These are phyloP conservation scores for Xylariaceae sp. DNA, from an alignment of 2,329 filamentous ascomycete species.

Conservation along the genomic window DNA sequence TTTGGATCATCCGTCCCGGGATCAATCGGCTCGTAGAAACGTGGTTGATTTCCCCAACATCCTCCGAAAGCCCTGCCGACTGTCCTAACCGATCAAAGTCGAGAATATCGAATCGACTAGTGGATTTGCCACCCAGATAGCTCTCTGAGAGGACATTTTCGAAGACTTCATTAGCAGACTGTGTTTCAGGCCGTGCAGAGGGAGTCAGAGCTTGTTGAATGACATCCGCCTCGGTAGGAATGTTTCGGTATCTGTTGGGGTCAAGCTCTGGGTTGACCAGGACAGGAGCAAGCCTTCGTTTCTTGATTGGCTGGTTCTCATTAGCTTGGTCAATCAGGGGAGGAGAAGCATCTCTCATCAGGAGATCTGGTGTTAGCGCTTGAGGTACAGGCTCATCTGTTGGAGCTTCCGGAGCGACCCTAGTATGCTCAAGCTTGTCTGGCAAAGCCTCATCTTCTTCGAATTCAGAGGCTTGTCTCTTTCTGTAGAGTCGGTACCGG, in stretches of 20 bases:
- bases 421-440: background rate
- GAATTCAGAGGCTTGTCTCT: constrained; percentile 17
- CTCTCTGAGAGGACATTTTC: constrained; percentile 1
- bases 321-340: background rate
- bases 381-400: too few relatives aligned
- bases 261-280: constrained; percentile 20
- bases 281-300: constrained; percentile 22
- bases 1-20: constrained; percentile 22
- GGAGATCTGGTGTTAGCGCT: too few relatives aligned
- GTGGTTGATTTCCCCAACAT: constrained; percentile 14
- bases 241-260: constrained; percentile 16
- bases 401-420: background rate
- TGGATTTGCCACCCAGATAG: constrained; percentile 25
- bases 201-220: constrained; percentile 4
- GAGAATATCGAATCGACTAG: constrained; percentile 24
- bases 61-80: background rate
- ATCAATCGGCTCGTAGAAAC: constrained; percentile 5
- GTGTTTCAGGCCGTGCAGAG: background rate
- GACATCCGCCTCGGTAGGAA: constrained; percentile 25
- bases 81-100: constrained; percentile 5
- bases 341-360: too few relatives aligned
- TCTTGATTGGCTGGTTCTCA: constrained; percentile 20
- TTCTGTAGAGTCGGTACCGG: constrained; percentile 37
- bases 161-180: background rate
- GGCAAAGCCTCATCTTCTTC: constrained; percentile 12